These are phyloP conservation scores for Phytophthora quininea DNA, from an alignment of 352 stramenopile genomes.

Conservation along the genomic window DNA sequence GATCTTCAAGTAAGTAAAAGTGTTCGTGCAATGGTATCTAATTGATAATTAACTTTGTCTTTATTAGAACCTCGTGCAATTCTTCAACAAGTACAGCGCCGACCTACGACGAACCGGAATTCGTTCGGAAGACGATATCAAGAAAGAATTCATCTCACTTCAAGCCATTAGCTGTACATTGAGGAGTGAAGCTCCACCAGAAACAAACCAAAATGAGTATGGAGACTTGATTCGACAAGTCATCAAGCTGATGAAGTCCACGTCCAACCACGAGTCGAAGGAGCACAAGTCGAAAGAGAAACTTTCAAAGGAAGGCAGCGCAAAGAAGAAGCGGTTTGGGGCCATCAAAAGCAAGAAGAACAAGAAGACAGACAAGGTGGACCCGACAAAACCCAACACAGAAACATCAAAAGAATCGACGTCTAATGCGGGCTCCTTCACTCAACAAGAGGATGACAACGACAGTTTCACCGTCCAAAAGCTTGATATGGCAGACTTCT, in stretches of 20 bases:
- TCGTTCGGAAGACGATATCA: conserved; percentile 67
- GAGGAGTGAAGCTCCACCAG: conserved; percentile 27
- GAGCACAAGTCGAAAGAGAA: conserved; percentile 49
- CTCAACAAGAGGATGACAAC: conserved; percentile 36
- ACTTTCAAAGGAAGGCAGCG: conserved; percentile 53
- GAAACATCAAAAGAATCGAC: conserved; percentile 36
- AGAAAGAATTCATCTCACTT: conserved; percentile 62
- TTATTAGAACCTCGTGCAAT: conserved; percentile 60
- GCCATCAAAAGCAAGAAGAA: conserved; percentile 45
- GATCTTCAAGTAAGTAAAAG: conserved; percentile 56
- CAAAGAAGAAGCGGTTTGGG: conserved; percentile 48
- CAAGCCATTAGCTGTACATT: conserved; percentile 58
- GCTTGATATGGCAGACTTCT: conserved; percentile 79
- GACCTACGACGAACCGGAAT: conserved; percentile 79
- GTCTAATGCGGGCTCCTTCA: conserved; percentile 48
- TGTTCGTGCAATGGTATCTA: neutral
- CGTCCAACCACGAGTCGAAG: conserved; percentile 57
- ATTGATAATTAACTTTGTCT: conserved; percentile 2
- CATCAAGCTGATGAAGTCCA: conserved; percentile 68
- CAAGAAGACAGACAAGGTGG: conserved; percentile 47
- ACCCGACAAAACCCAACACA: conserved; percentile 23
- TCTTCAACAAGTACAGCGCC: conserved; percentile 72
- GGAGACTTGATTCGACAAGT: conserved; percentile 53
- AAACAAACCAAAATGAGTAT: conserved; percentile 37
- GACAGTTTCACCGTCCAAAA: conserved; percentile 77